These are phyloP conservation scores for Funneliformis caledonium DNA, from an alignment of 371 early-diverging fungal genomes.

Conservation along the genomic window DNA sequence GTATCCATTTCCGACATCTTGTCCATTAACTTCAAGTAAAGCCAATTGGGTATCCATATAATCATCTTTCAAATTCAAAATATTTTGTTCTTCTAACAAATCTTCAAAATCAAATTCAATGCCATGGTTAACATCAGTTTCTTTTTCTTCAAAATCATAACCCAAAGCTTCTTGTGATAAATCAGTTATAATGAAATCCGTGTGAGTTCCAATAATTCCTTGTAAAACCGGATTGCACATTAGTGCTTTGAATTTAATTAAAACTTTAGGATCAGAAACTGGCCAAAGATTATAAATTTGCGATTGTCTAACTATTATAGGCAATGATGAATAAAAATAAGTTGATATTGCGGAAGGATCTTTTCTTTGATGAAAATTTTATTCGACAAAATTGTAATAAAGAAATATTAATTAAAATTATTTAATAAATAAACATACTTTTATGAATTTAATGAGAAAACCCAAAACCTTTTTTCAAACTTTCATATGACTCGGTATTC, in stretches of 20 bases:
- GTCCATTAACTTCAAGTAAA: conserved; percentile 42
- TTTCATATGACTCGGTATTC: conserved; percentile 58
- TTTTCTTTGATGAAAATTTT: conserved; percentile 22
- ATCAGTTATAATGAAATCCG: conserved; percentile 52
- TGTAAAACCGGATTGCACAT: conserved; percentile 74
- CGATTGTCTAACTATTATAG: conserved; percentile 56
- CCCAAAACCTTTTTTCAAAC: conserved; percentile 56
- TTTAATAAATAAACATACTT: not conserved
- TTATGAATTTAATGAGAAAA: not conserved
- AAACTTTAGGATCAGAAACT: not conserved
- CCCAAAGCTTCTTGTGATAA: conserved; percentile 38
- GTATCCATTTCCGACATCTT: conserved; percentile 1
- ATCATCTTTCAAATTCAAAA: conserved; percentile 47
- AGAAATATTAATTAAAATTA: not conserved
- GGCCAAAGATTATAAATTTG: conserved; percentile 47
- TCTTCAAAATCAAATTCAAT: conserved; percentile 37
- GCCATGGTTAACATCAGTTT: conserved; percentile 23
- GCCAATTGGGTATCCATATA: conserved; percentile 47
- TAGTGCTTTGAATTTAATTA: conserved; percentile 51
- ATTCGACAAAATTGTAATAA: conserved; percentile 55
- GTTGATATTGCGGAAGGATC: conserved; percentile 46
- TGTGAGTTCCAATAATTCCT: conserved; percentile 57
- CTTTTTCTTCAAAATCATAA: conserved; percentile 42
- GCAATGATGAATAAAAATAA: conserved; percentile 42
- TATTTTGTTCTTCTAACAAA: conserved; percentile 38